phyloP scores from a whole-genome alignment of 2,329 filamentous ascomycete species.

The Fusarium mexicanum region DNA sequence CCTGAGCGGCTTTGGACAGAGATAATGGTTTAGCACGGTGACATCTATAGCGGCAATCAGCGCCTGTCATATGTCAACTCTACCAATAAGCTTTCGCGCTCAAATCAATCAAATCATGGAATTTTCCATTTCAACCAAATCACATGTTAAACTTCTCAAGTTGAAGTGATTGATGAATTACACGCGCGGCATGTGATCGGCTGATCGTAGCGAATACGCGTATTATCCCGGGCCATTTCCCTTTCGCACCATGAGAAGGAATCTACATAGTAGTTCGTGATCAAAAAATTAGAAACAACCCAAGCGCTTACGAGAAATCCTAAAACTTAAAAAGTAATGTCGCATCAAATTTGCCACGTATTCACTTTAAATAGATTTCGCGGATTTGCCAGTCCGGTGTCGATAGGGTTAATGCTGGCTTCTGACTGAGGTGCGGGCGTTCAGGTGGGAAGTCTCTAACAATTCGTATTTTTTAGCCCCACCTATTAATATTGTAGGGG shows the following conservation, averaged over 20 bases:
- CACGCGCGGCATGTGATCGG: not conserved
- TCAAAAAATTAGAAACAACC: not conserved
- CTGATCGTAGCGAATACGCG: not conserved
- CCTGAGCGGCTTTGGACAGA: not conserved
- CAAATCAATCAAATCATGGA: not conserved
- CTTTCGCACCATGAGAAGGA: not conserved
- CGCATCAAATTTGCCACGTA: not conserved
- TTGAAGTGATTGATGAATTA: not conserved
- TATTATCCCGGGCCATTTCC: not conserved
- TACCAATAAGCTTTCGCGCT: not conserved
- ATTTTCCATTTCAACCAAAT: not conserved
- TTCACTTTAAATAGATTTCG: rapidly evolving
- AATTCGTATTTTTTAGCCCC: not conserved
- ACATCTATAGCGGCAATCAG: not conserved
- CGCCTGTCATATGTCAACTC: not conserved
- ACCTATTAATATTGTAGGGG: not conserved
- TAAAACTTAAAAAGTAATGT: not conserved
- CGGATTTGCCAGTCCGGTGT: not conserved
- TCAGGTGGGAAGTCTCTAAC: not conserved
- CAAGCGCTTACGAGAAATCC: too few relatives aligned
- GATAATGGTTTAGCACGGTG: not conserved
- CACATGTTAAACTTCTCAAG: not conserved
- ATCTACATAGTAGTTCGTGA: not conserved
- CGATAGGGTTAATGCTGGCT: not conserved
- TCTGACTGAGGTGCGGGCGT: not conserved